phyloP scores from a whole-genome alignment of 306 rosid species.

The Biancaea sappan region DNA sequence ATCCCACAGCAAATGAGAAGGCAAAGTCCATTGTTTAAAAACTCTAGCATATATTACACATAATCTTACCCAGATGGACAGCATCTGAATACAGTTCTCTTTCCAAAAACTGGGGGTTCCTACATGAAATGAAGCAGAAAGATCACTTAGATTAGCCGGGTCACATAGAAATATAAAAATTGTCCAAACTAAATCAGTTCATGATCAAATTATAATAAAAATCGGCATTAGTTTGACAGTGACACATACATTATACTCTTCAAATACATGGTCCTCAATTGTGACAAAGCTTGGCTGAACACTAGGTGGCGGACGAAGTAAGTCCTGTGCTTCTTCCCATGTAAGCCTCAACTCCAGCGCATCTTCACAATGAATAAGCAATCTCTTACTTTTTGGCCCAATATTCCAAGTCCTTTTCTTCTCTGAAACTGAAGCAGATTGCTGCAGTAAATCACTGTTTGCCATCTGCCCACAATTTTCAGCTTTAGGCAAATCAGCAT shows the following conservation, averaged over 20 bases:
- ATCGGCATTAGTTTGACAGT: conserved; percentile 12
- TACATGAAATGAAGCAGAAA: conserved; percentile 44
- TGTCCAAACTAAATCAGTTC: conserved; percentile 9
- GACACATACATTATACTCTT: conserved; percentile 90
- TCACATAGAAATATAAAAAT: conserved; percentile 28
- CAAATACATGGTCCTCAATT: conserved; percentile 86
- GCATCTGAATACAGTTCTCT: conserved; percentile 76
- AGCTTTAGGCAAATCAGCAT: conserved; percentile 46
- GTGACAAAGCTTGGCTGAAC: conserved; percentile 80
- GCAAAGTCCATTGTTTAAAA: too few species aligned
- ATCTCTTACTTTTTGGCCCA: conserved; percentile 85
- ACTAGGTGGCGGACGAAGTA: conserved; percentile 91
- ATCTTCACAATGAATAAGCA: conserved; percentile 84
- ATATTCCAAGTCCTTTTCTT: conserved; percentile 88
- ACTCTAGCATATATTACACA: too few species aligned
- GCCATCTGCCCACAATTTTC: conserved; percentile 51
- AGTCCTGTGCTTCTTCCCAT: conserved; percentile 99
- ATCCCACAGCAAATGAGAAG: too few species aligned
- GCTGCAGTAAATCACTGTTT: conserved; percentile 53
- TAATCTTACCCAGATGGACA: conserved; percentile 73
- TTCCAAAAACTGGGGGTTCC: conserved; percentile 98
- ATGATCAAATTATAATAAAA: background rate
- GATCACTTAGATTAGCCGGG: conserved; percentile 31
- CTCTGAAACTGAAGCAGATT: conserved; percentile 51
- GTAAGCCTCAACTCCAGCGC: conserved; percentile 85